Base-by-base conservation (phyloP, 805 yeast genomes). In the Spathaspora hagerdaliae region DNA sequence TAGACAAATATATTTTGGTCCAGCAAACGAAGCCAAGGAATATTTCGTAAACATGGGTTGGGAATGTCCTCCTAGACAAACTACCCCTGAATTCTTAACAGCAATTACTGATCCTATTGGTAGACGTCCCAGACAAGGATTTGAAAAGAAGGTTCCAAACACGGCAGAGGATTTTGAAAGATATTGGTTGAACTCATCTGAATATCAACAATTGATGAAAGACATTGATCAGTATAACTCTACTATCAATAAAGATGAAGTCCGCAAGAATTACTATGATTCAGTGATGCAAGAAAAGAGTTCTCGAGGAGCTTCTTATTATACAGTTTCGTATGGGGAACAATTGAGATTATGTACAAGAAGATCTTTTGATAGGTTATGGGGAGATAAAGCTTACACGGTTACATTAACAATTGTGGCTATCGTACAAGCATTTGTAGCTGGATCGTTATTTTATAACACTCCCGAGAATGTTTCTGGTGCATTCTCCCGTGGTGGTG, bases 81-180 rank as follows among this genome's bases (percentile, higher is more conserved):
- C 85, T 3, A 79, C 87, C 12, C 84, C 88, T 11, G 89, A 84
- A 57, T 84, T 82, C 58, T 64, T 83, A 54, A 83, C 88, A 1
- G 79, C 87, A 1, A 72, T 83, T 10, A 82, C 90, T 8, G 85
- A 82, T 59, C 87, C 88, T 7, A 65, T 67, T 6, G 89, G 83
- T 43, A 73, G 90, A 58, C 63, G 54, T 47, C 58, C 77, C 2
- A 63, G 64, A 43, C 57, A 64, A 26, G 87, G 85, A 1, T 69
- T 49, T 53, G 82, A 76, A 47, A 53, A 65, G 35, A 59, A 58
- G 45, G 82, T 83, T 19, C 94, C 94, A 5, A 64, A 65, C 19
- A 78, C 83, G 7, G 78, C 89, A 0, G 71, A 67, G 24, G 87
- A 85, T 54, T 84, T 85, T 72, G 78, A 74, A 48, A 60, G 59